Evolutionary conservation across 2,329 filamentous ascomycete genomes (phyloP), one percentile per base, ranked within the genome.

Genomic region (Aspergillus sp.): DNA sequence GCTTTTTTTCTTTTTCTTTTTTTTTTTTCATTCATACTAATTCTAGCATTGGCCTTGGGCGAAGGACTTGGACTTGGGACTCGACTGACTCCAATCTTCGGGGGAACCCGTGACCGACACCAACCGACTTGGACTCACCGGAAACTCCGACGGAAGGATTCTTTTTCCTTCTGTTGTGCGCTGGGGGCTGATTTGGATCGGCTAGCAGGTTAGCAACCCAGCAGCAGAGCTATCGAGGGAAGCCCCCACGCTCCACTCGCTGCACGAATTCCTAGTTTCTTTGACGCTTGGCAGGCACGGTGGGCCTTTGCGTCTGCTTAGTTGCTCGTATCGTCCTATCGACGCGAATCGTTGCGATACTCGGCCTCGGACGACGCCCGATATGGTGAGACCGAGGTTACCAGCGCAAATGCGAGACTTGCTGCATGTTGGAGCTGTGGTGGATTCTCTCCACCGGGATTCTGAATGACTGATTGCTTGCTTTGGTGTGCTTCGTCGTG

Each of bases 251-350:
- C 29, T 50, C 54, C 54, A 55, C 46, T 39, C 20, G 20, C 47
- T 24, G 54, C 29, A 55, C 46, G 14, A 29, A 50, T 46, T 22
- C 45, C 45, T 32, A 42, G 36, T 42, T 42, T 42, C 36, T 14
- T 42, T n/a, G 36, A 32, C 54, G 32, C 54, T 56, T 56, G 54
- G 54, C 54, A 56, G 47, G 54, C 49, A 56, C 47, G 32, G 54
- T 56, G 47, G 54, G 47, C 32, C 54, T 36, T 31, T 42, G 18
- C 12, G 18, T 20, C 18, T 22, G 45, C 18, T 22, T 20, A 24
- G 18, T 47, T 47, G 22, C 22, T 47, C 9, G 22, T 24, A 18
- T 51, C 18, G 26, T 56, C 47, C 36, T 42, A 47, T 31, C 39
- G 24, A 45, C 39, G 39, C 45, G 22, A 47, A 7, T 22, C 45